Base-by-base conservation (phyloP, 257 asterid species). In the Verbena officinalis region DNA sequence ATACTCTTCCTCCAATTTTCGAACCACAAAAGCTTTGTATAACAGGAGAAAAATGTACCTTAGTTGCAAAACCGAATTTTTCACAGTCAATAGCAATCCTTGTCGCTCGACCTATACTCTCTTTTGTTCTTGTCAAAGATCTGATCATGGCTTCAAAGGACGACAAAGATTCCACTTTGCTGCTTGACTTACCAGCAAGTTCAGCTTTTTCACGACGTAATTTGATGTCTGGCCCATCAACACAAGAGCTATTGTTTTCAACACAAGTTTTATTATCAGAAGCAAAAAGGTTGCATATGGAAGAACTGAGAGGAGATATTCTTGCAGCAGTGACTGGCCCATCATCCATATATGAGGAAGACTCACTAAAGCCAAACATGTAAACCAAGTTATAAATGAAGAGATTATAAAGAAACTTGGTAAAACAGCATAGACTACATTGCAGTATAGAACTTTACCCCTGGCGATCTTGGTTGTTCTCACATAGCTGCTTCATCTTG, bases 41-140 rank as follows among this genome's bases (percentile, higher is more conserved):
- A 2, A 43, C 46, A 1, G 59, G 62, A 45, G 77, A 50, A 62
- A 43, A 63, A n/a, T 44, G 19, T 84, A 91, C 98, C 96, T 86
- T 85, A 64, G 90, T 71, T 64, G 96, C 96, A 75, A 85, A 81
- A 44, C 98, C 96, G 59, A 61, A 68, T 64, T 89, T 89, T 38
- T 95, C 95, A 79, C 95, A 89, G 72, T 91, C 96, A 55, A 91
- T 86, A 45, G 98, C 96, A 65, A 81, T 55, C 62, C 87, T 85
- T 11, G 98, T 91, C 9, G 98, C 96, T 50, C 95, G 82, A 50
- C 82, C 85, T 30, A 91, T 91, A 81, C 81, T 86, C 75, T 91
- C 98, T 74, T 86, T 91, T 40, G 92, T 86, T 85, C 98, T 81
- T 1, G 95, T 89, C 72, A 91, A 72, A 31, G 86, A 78, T 75